Percentiles rank a stretch among this genome's conserved stretches.
Conservation (phyloP, 345 rosid genomes). For the Lagerstroemia speciosa region DNA sequence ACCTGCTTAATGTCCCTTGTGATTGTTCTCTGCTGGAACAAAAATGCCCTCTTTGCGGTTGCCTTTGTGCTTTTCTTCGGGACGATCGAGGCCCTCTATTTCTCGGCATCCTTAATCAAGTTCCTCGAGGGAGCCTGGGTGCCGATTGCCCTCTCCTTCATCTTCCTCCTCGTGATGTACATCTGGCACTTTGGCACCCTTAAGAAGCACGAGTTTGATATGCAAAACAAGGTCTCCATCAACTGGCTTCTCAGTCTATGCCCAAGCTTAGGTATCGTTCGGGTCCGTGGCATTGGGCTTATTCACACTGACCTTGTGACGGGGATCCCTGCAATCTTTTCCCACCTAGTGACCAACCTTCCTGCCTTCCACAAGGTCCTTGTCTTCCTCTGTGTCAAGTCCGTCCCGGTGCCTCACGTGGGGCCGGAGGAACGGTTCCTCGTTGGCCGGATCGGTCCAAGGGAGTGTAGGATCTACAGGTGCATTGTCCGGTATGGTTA, state of each 20-base stretch:
- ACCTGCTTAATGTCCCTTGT: conserved; percentile 95
- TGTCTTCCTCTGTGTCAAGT: conserved; percentile 85
- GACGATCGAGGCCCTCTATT: conserved; percentile 79
- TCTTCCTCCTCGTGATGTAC: conserved; percentile 68
- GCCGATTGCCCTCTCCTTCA: conserved; percentile 66
- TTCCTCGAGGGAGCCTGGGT: conserved; percentile 99
- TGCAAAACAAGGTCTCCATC: conserved; percentile 89
- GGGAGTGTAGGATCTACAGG: conserved; percentile 62
- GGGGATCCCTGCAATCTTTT: conserved; percentile 91
- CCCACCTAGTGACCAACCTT: conserved; percentile 91
- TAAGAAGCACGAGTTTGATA: conserved; percentile 69
- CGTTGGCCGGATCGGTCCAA: conserved; percentile 70
- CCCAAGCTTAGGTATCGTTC: conserved; percentile 71
- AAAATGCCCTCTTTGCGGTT: conserved; percentile 53
- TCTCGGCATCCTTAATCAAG: conserved; percentile 81
- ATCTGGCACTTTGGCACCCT: conserved; percentile 85
- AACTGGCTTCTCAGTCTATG: conserved; percentile 79
- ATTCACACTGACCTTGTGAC: conserved; percentile 87
- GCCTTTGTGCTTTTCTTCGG: conserved; percentile 70
- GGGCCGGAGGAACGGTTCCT: conserved; percentile 78
- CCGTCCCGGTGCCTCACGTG: conserved; percentile 94
- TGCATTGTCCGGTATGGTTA: conserved; percentile 95
- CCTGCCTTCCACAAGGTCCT: conserved; percentile 93
- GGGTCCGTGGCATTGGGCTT: conserved; percentile 84
- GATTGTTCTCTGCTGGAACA: conserved; percentile 89